These are phyloP conservation scores for Paecilomyces sp. DNA, from an alignment of 2,329 filamentous ascomycete genomes.

Conservation along the genomic window DNA sequence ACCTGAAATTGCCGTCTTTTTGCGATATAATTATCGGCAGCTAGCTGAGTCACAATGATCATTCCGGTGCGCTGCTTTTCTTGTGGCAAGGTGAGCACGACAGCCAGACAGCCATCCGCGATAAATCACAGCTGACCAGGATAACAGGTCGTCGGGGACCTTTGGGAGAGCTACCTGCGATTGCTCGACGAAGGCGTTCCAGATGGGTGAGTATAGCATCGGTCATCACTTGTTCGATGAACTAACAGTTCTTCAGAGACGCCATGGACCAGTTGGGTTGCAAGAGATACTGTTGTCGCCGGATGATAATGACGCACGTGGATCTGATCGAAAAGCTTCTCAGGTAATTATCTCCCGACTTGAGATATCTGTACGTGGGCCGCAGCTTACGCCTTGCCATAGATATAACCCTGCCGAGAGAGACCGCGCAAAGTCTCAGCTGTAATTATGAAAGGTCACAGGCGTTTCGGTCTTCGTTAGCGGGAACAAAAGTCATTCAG, in stretches of 20 bases:
- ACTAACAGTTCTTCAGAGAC: conserved; percentile 52
- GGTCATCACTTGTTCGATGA: neutral
- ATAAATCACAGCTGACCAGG: neutral
- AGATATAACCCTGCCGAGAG: conserved; percentile 46
- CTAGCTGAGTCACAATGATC: conserved; percentile 64
- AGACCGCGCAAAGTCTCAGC: conserved; percentile 34
- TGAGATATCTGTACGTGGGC: neutral
- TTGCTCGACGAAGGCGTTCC: conserved; percentile 71
- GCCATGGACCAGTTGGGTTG: conserved; percentile 93
- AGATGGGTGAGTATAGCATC: conserved; percentile 58
- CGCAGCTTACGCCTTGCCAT: neutral
- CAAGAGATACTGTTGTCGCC: conserved; percentile 94
- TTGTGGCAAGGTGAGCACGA: conserved; percentile 76
- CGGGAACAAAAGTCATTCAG: neutral
- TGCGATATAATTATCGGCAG: neutral
- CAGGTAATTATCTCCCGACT: conserved; percentile 53
- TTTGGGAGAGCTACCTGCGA: conserved; percentile 93
- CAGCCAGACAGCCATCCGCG: neutral
- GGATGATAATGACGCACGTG: conserved; percentile 99
- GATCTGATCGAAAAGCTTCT: conserved; percentile 98
- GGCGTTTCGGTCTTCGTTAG: neutral
- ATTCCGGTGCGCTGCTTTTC: conserved; percentile 98
- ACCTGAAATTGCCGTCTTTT: neutral
- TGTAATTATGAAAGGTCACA: conserved; percentile 4
- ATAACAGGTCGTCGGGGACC: conserved; percentile 80